phyloP scores from a whole-genome alignment of 164 flowering plant genomes.

The Vitis rupestris region DNA sequence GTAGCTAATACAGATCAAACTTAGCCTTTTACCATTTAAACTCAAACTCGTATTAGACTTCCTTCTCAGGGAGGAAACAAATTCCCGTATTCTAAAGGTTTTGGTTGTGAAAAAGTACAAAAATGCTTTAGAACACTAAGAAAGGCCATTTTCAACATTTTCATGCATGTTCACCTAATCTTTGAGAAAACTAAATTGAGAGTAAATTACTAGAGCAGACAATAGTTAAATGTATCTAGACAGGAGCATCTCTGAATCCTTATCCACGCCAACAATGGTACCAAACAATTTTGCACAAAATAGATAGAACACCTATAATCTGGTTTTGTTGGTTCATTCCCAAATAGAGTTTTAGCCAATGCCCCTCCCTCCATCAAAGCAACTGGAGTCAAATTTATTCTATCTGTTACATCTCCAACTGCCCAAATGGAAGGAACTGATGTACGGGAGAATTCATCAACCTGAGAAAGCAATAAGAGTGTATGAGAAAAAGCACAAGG shows the following conservation, averaged over 20 bases:
- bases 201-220: no score
- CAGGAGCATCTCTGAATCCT: background rate
- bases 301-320: slow-evolving; percentile 53
- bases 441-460: slow-evolving; percentile 85
- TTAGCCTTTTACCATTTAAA: background rate
- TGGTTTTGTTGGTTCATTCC: slow-evolving; percentile 78
- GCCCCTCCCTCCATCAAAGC: slow-evolving; percentile 99
- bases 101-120: no score
- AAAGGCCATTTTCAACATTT: no score
- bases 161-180: no score
- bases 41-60: background rate
- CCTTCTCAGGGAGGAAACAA: background rate
- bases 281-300: background rate
- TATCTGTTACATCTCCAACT: slow-evolving; percentile 95
- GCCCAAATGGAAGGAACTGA: slow-evolving; percentile 99
- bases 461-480: slow-evolving; percentile 42
- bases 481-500: background rate
- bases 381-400: slow-evolving; percentile 95
- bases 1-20: background rate
- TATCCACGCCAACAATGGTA: background rate
- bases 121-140: no score
- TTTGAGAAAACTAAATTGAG: no score
- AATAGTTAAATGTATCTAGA: background rate
- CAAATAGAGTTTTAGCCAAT: slow-evolving; percentile 87
- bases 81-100: no score